phyloP scores from a whole-genome alignment of 1,284 basidiomycete genomes.

The Ceratobasidium sp. region DNA sequence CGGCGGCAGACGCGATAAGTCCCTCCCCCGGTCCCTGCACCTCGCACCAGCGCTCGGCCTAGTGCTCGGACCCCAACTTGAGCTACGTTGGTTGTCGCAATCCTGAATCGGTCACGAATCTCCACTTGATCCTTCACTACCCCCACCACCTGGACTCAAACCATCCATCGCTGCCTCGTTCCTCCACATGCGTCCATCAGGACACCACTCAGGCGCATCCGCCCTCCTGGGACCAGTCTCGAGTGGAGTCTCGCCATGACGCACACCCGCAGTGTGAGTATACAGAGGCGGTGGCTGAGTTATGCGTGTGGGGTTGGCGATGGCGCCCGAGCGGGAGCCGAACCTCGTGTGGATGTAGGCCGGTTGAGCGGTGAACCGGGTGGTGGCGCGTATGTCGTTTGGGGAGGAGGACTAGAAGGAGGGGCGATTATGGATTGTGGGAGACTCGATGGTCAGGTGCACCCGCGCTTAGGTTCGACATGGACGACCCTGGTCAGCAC shows the following conservation, averaged over 20 bases:
- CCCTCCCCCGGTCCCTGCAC: too few species aligned
- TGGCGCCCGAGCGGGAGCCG: conserved; percentile 3
- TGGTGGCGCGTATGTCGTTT: conserved; percentile 29
- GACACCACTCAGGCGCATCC: conserved; percentile 48
- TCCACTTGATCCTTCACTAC: neutral
- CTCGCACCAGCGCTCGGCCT: conserved; percentile 67
- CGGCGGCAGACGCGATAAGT: conserved; percentile 94
- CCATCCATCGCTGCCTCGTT: neutral
- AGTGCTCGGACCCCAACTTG: neutral
- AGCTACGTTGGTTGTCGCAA: neutral
- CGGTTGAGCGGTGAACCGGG: conserved; percentile 34
- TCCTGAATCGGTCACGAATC: neutral
- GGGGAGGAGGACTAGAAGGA: neutral
- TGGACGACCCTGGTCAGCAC: neutral
- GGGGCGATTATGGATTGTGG: neutral
- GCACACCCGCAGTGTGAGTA: conserved; percentile 63
- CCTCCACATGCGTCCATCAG: neutral
- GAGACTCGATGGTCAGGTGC: neutral
- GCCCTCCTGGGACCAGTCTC: conserved; percentile 70
- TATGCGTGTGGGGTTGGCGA: conserved; percentile 7
- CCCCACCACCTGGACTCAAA: neutral
- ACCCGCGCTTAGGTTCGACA: neutral
- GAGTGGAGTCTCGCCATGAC: conserved; percentile 67
- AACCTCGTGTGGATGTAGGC: neutral
- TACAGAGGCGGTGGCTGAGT: conserved; percentile 71